Base-by-base conservation (phyloP, 352 stramenopile genomes). In the Phytophthora citrophthora region DNA sequence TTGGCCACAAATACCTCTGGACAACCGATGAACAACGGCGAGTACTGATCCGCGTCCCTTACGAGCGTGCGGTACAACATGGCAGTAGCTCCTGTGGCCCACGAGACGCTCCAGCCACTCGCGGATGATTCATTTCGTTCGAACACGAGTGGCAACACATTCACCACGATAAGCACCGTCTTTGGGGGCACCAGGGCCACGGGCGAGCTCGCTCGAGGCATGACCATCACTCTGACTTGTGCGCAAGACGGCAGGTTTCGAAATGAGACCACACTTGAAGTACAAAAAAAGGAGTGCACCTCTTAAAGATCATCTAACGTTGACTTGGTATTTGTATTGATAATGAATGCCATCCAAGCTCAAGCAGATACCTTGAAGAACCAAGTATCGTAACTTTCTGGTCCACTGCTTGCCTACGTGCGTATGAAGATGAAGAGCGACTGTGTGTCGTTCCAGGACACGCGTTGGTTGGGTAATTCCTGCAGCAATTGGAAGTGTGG, bases 31-130 rank as follows among this genome's bases (percentile, higher is more conserved):
- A 88, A 92, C 4, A 93, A 65, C 39, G 84, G 79, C 18, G 72
- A 74, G 55, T 87, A 91, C 38, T 76, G 66, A 18, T 85, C 72
- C 11, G 61, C 52, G 50, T 80, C 64, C 43, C 70, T 53, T 11
- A 94, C 81, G 41, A 94, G 70, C 55, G 86, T 88, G 50, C 83
- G 83, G 64, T 91, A 91, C 68, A 94, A 85, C 62, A 90, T 88
- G 51, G 79, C 79, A 5, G 81, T 91, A 41, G 85, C 79, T 26
- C 77, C 86, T 5, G 85, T 86, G 73, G 77, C 90, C 83, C 81
- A 94, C 36, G 81, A 79, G 50, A 94, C 73, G 46, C 67, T 46
- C 79, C 81, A 94, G 10, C 65, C 80, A 23, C 72, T 76, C 51
- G 74, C 54, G 2, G 50, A 61, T 13, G 59, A 55, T 13, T 50